Evolutionary conservation across 139 green algal genomes (phyloP).

Genomic region (Chlorella sp.): DNA sequence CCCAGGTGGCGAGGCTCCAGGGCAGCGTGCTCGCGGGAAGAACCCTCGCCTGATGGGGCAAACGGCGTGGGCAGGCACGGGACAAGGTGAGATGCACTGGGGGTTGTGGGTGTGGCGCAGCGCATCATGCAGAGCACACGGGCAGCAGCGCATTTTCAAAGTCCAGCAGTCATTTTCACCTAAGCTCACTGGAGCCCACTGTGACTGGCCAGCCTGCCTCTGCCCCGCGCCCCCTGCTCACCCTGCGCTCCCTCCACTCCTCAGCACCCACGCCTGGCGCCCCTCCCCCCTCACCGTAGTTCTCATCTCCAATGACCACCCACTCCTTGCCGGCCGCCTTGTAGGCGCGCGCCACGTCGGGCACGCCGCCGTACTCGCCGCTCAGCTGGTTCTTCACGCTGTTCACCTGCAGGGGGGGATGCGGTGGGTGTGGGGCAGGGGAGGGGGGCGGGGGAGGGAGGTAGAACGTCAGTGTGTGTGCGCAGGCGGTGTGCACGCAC

Average conservation of each 20-base stretch:
- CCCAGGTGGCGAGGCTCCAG: slow-evolving; percentile 96
- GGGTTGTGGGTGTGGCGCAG: background rate
- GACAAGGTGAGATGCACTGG: background rate
- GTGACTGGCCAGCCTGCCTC: too few species aligned
- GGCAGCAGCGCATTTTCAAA: too few species aligned
- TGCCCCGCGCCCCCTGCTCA: too few species aligned
- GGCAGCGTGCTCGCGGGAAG: slow-evolving; percentile 90
- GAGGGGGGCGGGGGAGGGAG: background rate
- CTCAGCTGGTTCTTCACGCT: slow-evolving; percentile 73
- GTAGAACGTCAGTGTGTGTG: background rate
- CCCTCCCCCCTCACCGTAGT: slow-evolving; percentile 71
- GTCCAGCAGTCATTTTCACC: too few species aligned
- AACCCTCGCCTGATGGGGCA: slow-evolving; percentile 70
- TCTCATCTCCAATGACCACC: slow-evolving; percentile 94
- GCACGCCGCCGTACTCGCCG: slow-evolving; percentile 73
- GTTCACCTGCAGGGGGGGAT: slow-evolving; percentile 54
- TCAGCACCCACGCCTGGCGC: background rate
- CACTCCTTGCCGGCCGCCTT: slow-evolving; percentile 83
- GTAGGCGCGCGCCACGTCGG: slow-evolving; percentile 80
- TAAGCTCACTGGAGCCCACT: too few species aligned
- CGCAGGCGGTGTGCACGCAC: too few species aligned
- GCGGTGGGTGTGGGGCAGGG: background rate
- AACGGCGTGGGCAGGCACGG: background rate
- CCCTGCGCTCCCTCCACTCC: background rate
- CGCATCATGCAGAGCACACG: background rate